Evolutionary conservation across 768 basidiomycete species (phyloP), one percentile per base, ranked within the genome.

Genomic region (Harrya chromipes): DNA sequence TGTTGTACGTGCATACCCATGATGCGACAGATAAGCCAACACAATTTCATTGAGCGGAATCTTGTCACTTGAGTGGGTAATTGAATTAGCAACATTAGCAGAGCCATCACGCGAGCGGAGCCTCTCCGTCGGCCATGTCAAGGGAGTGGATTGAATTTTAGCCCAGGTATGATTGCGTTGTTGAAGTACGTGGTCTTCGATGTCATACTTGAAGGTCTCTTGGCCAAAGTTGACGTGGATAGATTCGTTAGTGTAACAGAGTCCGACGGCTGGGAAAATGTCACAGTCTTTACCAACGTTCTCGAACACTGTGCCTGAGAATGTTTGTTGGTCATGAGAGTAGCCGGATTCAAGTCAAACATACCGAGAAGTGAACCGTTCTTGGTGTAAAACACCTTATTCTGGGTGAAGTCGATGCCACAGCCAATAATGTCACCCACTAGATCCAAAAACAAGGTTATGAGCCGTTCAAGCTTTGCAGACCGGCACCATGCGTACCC

Each of bases 391-490:
- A 97, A 97, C 0, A 83, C 84, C 47, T 78, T 76, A 49, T 88
- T 78, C 17, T 79, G 81, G 38, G 83, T 84, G 62, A 93, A 97
- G 68, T 97, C 92, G 50, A 98, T 78, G 1, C 95, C 95, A 61
- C 93, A 95, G 11, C 95, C 95, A 51, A 99, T 78, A 21, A 85
- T 71, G 65, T 99, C 95, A 8, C 87, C 88, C 38, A 83, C 93
- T 94, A 50, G 40, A 37, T 39, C 17, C 9, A 49, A 16, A n/a
- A 43, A 54, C 45, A 40, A 29, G 47, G 47, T 56, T 46, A 46
- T 19, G 38, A 12, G 4, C 21, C 38, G 20, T 24, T 50, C 16
- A 1, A 33, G 31, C 13, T 36, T 6, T 19, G 39, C n/a, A 23
- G 35, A 38, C 27, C 39, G 52, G 43, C 29, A 34, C 17, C 13